Evolutionary conservation across 2,329 filamentous ascomycete genomes (phyloP).

Genomic region (Colletotrichum euphorbiae): DNA sequence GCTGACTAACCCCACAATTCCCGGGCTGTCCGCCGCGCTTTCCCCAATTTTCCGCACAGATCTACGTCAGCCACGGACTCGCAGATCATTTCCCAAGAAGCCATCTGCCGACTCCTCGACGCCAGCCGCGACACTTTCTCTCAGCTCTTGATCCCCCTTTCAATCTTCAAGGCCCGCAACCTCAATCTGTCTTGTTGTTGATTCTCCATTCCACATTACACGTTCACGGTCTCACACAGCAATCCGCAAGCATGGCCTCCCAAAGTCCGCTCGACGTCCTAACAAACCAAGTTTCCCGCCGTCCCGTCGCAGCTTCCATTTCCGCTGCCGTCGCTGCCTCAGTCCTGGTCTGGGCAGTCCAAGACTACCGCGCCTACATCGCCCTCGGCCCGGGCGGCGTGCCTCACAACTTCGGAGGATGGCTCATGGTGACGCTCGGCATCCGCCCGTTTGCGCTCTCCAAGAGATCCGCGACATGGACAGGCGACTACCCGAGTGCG

Average conservation of each 20-base stretch:
- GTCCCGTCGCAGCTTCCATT: not conserved
- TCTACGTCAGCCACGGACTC: conserved; percentile 10
- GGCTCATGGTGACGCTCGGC: conserved; percentile 45
- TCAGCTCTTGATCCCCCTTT: not conserved
- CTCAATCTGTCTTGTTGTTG: too few relatives aligned
- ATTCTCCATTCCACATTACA: not conserved
- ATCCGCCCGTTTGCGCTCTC: conserved; percentile 35
- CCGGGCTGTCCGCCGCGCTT: conserved; percentile 1
- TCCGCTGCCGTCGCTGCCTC: conserved; percentile 2
- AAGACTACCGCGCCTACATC: conserved; percentile 53
- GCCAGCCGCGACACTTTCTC: fast-evolving
- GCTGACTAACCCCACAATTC: conserved; percentile 14
- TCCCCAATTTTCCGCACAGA: too few relatives aligned
- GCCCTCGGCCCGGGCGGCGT: conserved; percentile 58
- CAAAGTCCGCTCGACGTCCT: not conserved
- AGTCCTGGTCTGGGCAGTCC: conserved; percentile 17
- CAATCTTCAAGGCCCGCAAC: too few relatives aligned
- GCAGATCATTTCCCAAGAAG: not conserved
- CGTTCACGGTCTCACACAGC: too few relatives aligned
- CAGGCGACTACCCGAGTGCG: conserved; percentile 24
- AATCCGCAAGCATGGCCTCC: not conserved
- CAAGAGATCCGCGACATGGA: conserved; percentile 11
- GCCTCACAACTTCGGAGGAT: conserved; percentile 56
- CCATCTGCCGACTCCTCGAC: not conserved
- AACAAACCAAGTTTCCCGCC: conserved; percentile 3